Evolutionary conservation across 2,329 filamentous ascomycete species (phyloP), one percentile per base, ranked within the genome.

Genomic region (Exophiala alcalophila): DNA sequence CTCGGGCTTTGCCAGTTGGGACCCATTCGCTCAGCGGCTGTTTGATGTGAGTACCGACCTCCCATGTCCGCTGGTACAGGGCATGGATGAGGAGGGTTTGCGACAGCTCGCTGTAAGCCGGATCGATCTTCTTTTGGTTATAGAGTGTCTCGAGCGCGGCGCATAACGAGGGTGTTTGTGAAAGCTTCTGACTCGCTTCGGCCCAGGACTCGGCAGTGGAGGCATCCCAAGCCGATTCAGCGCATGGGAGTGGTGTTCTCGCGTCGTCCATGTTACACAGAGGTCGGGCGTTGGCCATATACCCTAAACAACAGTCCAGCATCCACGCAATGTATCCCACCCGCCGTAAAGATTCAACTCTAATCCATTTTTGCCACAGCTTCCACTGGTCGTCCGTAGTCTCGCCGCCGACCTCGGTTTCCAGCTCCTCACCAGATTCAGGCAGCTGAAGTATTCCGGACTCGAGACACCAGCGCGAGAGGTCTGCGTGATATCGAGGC

Each of bases 21-120:
- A 61, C 65, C 67, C 67, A 71, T 38, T 65, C 67, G 2, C 68
- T 68, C 1, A 76, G 62, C 1, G 67, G 69, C 15, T 69, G 62
- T 26, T 60, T 62, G 34, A 69, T 67, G 36, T 71, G 71, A 11
- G 63, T 60, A 9, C 66, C 64, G 1, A 76, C 66, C 40, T 75
- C 68, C 67, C 70, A 73, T 35, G 68, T 69, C 26, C 71, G 63
- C 18, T 67, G 67, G 40, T 72, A 75, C 6, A 77, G 61, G 4
- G 70, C 72, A 52, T 74, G 72, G 16, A 76, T 65, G 12, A 73
- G 61, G 6, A 77, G 57, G 16, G 70, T 63, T 8, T 71, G 66
- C 23, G 69, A 68, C 44, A 76, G 72, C 28, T 76, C 72, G 12
- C 71, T 70, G 23, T 69, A 65, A 11, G 61, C 62, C 1, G 62